Percentiles rank a stretch among this genome's conserved stretches.
These are phyloP conservation scores for Phlyctochytrium planicorne DNA, from an alignment of 192 early-diverging fungal genomes.

Conservation along the genomic window DNA sequence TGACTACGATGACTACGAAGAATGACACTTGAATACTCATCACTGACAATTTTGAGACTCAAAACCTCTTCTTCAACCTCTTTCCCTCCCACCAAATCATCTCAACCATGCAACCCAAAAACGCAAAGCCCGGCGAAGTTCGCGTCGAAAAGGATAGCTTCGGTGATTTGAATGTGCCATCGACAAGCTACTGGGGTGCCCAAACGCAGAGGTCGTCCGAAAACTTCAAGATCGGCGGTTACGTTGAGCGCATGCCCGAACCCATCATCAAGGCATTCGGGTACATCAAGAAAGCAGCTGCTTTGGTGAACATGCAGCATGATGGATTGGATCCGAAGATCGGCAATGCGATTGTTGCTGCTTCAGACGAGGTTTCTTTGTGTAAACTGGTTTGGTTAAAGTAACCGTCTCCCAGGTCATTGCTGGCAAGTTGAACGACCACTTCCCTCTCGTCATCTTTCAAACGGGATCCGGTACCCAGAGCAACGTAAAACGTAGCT, in stretches of 20 bases:
- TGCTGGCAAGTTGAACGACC: slow-evolving; percentile 84
- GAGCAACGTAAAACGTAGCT: slow-evolving; percentile 70
- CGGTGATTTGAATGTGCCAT: slow-evolving; percentile 92
- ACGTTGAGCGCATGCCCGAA: slow-evolving; percentile 90
- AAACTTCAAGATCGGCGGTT: slow-evolving; percentile 98
- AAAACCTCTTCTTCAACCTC: no score
- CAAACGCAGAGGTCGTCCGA: slow-evolving; percentile 96
- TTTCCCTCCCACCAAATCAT: no score
- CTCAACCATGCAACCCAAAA: no score
- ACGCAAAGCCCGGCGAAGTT: slow-evolving; percentile 21
- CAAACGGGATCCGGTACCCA: slow-evolving; percentile 96
- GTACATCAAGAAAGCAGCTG: slow-evolving; percentile 92
- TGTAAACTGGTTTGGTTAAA: not conserved
- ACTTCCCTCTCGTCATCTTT: slow-evolving; percentile 99
- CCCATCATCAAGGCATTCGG: slow-evolving; percentile 95
- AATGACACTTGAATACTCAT: no score
- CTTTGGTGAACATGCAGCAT: slow-evolving; percentile 89
- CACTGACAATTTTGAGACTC: no score
- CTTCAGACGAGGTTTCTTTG: slow-evolving; percentile 73
- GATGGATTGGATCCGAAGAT: slow-evolving; percentile 57
- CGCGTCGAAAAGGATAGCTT: slow-evolving; percentile 74
- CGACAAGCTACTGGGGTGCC: slow-evolving; percentile 95
- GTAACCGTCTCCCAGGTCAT: slow-evolving; percentile 66
- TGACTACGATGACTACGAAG: no score
- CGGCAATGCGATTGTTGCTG: slow-evolving; percentile 84